Evolutionary conservation across 1,139 yeast species (phyloP), one percentile per base, ranked within the genome.

Genomic region (Geotrichum klebahnii): DNA sequence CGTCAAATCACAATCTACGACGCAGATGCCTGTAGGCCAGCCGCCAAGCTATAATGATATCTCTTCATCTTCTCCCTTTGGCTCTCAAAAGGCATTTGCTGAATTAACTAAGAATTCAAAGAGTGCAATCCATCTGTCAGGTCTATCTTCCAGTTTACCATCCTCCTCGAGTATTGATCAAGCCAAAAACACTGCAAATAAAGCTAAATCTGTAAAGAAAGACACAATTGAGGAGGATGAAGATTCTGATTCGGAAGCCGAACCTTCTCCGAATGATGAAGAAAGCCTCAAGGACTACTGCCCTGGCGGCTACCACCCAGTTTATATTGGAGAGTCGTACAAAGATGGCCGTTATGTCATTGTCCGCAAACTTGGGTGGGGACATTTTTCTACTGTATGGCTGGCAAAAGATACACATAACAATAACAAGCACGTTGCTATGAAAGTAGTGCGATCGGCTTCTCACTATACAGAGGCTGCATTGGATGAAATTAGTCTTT

Each of bases 311-410:
- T 88, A 88, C 66, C 96, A 88, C 61, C 94, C 96, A 0, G 89
- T 89, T 24, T 75, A 70, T 55, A 76, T 84, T 39, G 95, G 95
- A 10, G 96, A 88, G 62, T 68, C 67, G 35, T 71, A 68, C 55
- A 79, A 80, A 55, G 72, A 82, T 48, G 78, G 78, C 20, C 70
- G 78, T 40, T 88, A 88, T 65, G 74, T 79, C 3, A 69, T 88
- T 43, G 81, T 84, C 17, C 75, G 96, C 53, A 88, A 88, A 64
- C 72, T 88, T 3, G 96, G 96, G 5, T 86, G 95, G 95, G 96
- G 96, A 41, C 95, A 87, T 66, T 87, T 87, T 62, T 81, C 89
- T 31, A 86, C 95, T 1, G 96, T 87, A 31, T 87, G 96, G 96
- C 72, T 87, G 24, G 92, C 94, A 5, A 77, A 73, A 54, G 92